Evolutionary conservation across 2,329 filamentous ascomycete species (phyloP), one percentile per base, ranked within the genome.

Genomic region (Nigrograna mackinnonii): DNA sequence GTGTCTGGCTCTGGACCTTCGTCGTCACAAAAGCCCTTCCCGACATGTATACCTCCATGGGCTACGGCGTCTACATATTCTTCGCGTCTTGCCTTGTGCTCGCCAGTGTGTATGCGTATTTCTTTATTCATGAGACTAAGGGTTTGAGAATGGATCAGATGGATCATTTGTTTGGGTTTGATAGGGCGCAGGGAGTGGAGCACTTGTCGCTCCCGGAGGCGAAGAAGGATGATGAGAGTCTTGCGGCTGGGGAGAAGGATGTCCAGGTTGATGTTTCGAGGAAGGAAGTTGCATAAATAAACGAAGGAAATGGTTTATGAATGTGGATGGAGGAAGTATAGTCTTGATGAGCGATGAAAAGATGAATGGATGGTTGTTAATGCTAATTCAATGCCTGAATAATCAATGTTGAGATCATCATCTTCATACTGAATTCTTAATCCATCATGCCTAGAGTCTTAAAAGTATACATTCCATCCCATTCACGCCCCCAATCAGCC

Each of bases 31-130:
- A 71, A 30, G 62, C 67, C 1, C 46, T 73, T 6, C 71, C 71
- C 2, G 57, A 58, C 21, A 74, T 73, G 60, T 71, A 67, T 38
- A 61, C 60, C 1, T 60, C 57, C 22, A 68, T 72, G 50, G 60
- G 58, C n/a, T 72, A 62, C 44, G 67, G 69, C 2, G 65, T 64
- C 1, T 72, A 68, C 41, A 60, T 72, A 33, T 71, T 74, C 55
- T 74, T 72, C 41, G 71, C 67, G 2, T 58, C 47, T 3, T 60
- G 57, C 44, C 52, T 71, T 36, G 47, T 71, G n/a, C 48, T 59
- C 14, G 68, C 68, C 4, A 64, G 58, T 16, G 41, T 66, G 7
- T 73, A 67, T 46, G 65, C 68, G 1, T 72, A 56, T 49, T 71
- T 72, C 52, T 69, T 64, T 47, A 66, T 70, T 22, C 64, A 64